Base-by-base conservation (phyloP, 2,329 filamentous ascomycete genomes). In the Fusarium ramigenum region DNA sequence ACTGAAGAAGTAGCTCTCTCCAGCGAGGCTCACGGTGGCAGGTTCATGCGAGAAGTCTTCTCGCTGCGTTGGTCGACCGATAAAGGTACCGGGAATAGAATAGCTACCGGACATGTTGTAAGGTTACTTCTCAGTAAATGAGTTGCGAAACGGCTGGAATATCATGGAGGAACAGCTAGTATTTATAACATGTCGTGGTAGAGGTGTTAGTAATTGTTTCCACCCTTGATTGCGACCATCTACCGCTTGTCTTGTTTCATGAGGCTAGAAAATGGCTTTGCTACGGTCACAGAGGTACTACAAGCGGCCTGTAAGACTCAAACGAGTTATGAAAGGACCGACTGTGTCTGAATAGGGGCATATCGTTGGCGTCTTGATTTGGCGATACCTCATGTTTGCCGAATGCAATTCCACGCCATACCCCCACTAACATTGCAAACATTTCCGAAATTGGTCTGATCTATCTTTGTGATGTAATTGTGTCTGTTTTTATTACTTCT, bases 1-100 rank as follows among this genome's bases (percentile, higher is more conserved):
- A 39, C 75, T 76, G 23, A 76, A 77, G n/a, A 74, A 77, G 60
- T 63, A 77, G 12, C 46, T 34, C 9, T 69, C 60, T 4, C 74
- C 75, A 9, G 66, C 64, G 16, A 77, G 72, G 28, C 70, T 77
- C 5, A 78, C 23, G 7, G 66, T 60, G 10, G 74, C 49, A 32
- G 60, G 34, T 37, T 77, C 75, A 25, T 69, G 25, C 3, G 59
- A 66, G 36, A 64, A 66, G 15, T 64, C 56, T 21, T 75, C 71
- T 30, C 50, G 52, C 19, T 18, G n/a, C 3, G 42, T 47, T 15
- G 47, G 44, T 23, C 53, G 37, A 23, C 62, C 70, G 21, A 62
- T 43, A 1, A 32, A 54, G 9, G 70, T 61, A 23, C 25, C 32
- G 5, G 34, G 10, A n/a, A 60, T 63, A 25, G 57, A 39, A 42